These are phyloP conservation scores for Candida parachauliodes DNA, from an alignment of 805 yeast species.

Conservation along the genomic window DNA sequence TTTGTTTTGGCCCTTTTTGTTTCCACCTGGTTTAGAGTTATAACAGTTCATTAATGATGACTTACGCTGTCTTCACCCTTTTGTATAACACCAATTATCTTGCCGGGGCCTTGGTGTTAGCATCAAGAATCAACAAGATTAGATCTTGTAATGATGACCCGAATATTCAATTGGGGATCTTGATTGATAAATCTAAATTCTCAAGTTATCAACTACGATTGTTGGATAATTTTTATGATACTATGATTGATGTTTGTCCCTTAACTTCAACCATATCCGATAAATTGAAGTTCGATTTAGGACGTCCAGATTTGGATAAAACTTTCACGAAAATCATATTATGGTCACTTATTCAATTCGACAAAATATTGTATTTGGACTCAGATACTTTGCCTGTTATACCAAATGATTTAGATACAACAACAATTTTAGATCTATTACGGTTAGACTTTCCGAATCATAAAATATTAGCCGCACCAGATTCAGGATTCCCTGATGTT, in stretches of 20 bases:
- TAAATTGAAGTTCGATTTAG: slow-evolving; percentile 31
- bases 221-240: slow-evolving; percentile 25
- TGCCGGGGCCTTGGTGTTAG: slow-evolving; percentile 57
- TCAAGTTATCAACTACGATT: slow-evolving; percentile 23
- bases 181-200: slow-evolving; percentile 30
- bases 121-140: slow-evolving; percentile 25
- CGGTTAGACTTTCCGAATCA: slow-evolving; percentile 18
- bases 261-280: slow-evolving; percentile 21
- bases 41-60: too few relatives aligned
- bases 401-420: slow-evolving; percentile 15
- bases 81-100: slow-evolving; percentile 49
- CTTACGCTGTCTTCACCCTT: slow-evolving; percentile 43
- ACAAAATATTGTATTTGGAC: slow-evolving; percentile 57
- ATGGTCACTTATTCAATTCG: slow-evolving; percentile 48
- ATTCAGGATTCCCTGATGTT: slow-evolving; percentile 89
- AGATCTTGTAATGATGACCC: slow-evolving; percentile 2
- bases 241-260: slow-evolving; percentile 25
- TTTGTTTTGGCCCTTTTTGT: too few relatives aligned
- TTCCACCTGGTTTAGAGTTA: too few relatives aligned
- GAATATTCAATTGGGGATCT: slow-evolving; percentile 23
- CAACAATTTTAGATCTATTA: slow-evolving; percentile 27
- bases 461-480: slow-evolving; percentile 59
- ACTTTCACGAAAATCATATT: slow-evolving; percentile 55
- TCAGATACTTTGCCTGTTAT: slow-evolving; percentile 55
- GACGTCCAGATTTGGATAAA: slow-evolving; percentile 50